Evolutionary conservation across 2,329 filamentous ascomycete genomes (phyloP), one percentile per base, ranked within the genome.

Genomic region (Trichophyton verrucosum): DNA sequence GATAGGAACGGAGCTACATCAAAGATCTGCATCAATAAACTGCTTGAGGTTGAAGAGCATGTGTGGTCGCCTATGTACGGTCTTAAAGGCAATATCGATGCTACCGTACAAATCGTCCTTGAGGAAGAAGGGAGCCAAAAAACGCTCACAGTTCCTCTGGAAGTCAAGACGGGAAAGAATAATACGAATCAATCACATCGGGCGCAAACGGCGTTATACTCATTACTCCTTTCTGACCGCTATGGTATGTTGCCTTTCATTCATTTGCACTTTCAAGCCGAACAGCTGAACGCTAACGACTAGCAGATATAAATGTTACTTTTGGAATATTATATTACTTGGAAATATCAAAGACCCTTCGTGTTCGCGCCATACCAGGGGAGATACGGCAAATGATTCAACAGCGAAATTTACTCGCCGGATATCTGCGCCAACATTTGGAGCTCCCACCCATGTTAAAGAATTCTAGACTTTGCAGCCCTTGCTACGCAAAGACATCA

Each of bases 51-150:
- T 8, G 94, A 99, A 72, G 94, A 99, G 73, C 94, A 97, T 70
- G 86, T 99, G 30, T 99, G 94, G 94, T 97, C 92, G 5, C 94
- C 94, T 0, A 92, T 91, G 84, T 99, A 95, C 71, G 94, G 94
- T 0, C 79, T 99, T 15, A 99, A 99, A 73, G 94, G 94, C 33
- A 99, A 97, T 67, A 94, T 99, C 62, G 94, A 99, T 75, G 94
- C 94, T 30, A 97, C 94, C 0, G 88, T 99, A 0, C 89, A 99
- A 75, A 87, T 94, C 15, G 84, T 82, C 0, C 88, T 96, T 78
- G 78, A 83, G 60, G 87, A 95, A 61, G 82, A 84, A 27, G 77
- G 81, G n/a, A 79, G 82, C 33, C 74, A 78, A 55, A 83, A 83
- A 63, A 88, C 82, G 3, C 77, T 97, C 64, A 91, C 91, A 0